Conservation (phyloP, 2,329 filamentous ascomycete genomes). For the Ceratocystis alfenasii region DNA sequence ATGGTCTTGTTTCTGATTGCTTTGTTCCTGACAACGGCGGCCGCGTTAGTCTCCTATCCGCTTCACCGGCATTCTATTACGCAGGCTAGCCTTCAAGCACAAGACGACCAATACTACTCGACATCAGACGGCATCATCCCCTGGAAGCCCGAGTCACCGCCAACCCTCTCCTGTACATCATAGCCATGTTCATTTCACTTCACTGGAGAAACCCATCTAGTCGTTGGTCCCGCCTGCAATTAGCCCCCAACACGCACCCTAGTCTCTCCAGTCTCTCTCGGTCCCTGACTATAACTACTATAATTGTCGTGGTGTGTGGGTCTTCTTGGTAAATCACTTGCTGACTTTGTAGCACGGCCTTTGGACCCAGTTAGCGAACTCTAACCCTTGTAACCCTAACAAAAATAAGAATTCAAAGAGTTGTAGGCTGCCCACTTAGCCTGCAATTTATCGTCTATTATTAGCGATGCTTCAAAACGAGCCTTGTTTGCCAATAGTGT, state of each 20-base stretch:
- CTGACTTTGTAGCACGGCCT: neutral
- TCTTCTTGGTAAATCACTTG: neutral
- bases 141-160: neutral
- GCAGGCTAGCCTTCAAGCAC: neutral
- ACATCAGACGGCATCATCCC: neutral
- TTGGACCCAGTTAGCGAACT: neutral
- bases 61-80: neutral
- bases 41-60: neutral
- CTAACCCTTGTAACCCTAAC: neutral
- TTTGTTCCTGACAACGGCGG: no score
- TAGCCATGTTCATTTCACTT: neutral
- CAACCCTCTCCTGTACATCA: neutral
- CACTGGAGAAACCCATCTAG: neutral
- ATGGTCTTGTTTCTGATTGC: neutral
- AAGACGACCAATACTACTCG: neutral
- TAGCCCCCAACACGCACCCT: neutral
- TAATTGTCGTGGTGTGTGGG: conserved; percentile 6
- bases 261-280: neutral
- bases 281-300: neutral
- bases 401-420: neutral
- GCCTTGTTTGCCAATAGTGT: neutral
- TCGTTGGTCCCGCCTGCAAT: neutral
- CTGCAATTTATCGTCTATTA: neutral
- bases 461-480: conserved; percentile 2
- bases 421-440: neutral